Percentiles rank a stretch among this genome's conserved stretches.
These are phyloP conservation scores for Mrakia hoshinonis DNA, from an alignment of 768 basidiomycete species.

Conservation along the genomic window DNA sequence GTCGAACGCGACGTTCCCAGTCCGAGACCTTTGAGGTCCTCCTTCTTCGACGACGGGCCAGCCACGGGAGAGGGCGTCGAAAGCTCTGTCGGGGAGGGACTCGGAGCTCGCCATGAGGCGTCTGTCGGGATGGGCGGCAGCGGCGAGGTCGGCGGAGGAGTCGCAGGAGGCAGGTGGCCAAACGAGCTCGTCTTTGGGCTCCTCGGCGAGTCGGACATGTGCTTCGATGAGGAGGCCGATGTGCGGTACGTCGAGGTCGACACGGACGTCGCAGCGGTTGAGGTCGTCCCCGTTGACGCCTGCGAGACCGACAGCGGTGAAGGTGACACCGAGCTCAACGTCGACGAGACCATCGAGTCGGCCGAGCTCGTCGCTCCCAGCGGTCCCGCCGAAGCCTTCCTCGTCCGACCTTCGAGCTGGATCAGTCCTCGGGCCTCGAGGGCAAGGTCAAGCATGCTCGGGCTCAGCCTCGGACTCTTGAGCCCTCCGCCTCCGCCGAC, in stretches of 20 bases:
- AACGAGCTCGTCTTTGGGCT: not conserved
- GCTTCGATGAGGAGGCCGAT: not conserved
- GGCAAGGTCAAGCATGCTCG: conserved; percentile 17
- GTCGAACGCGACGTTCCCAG: not conserved
- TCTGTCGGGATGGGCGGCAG: conserved; percentile 1
- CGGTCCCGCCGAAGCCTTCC: not conserved
- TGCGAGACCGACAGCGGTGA: not conserved
- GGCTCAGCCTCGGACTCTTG: conserved; percentile 18
- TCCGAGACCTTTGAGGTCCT: not conserved
- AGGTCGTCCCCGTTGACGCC: not conserved
- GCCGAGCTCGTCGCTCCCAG: not conserved
- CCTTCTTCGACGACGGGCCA: not conserved
- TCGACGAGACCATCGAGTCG: not conserved
- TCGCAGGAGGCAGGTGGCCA: not conserved
- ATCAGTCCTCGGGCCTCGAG: conserved; percentile 13
- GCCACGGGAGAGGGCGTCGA: not conserved
- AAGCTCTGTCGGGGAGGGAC: not conserved
- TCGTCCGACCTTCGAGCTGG: not conserved
- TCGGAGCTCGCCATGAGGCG: not conserved
- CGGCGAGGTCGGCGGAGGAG: not conserved
- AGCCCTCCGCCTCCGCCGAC: not conserved
- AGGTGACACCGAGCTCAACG: not conserved
- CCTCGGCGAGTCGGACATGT: not conserved
- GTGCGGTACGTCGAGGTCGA: not conserved
- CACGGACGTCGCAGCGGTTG: not conserved